Evolutionary conservation across 1,284 basidiomycete genomes (phyloP), one percentile per base, ranked within the genome.

Genomic region (Boletus sp.): DNA sequence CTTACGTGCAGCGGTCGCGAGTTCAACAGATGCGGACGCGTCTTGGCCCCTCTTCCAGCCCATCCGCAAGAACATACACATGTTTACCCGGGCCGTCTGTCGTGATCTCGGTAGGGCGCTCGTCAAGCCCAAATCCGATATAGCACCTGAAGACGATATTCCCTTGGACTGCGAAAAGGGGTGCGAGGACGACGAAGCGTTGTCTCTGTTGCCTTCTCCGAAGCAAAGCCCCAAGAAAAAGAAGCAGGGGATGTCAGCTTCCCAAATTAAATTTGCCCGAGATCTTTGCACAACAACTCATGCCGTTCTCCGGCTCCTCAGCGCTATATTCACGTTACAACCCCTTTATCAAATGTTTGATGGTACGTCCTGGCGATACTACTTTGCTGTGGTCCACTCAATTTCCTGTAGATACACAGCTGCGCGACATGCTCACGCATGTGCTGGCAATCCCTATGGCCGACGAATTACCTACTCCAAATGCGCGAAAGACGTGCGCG

Each of bases 401-500:
- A 29, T 19, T 46, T 17, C 9, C 5, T 25, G 32, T 57, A 89
- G 88, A 80, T 48, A 63, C 64, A 19, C 77, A 88, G 50, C 70
- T 89, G 5, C 62, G 72, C 17, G 67, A 70, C 23, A 77, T 91
- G 48, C 62, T 90, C 29, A 78, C 78, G 1, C 72, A 74, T 13
- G 71, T 85, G 6, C 69, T 91, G 8, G 78, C 81, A 4, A 87
- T 91, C 46, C 85, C 86, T 1, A 69, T 88, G 23, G 77, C 82
- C 0, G 69, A 76, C 5, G 69, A 75, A 26, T 66, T 91, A 1
- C 88, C 87, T 1, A 89, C 87, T 4, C 82, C 83, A 2, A 90
- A 89, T 60, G 77, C 85, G 8, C 78, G 88, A n/a, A 91, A 91
- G 64, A 90, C 87, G 2, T 88, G 77, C 50, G 85, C 84, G 3